phyloP scores from a whole-genome alignment of 768 basidiomycete species.

The Arthromyces matolae region DNA sequence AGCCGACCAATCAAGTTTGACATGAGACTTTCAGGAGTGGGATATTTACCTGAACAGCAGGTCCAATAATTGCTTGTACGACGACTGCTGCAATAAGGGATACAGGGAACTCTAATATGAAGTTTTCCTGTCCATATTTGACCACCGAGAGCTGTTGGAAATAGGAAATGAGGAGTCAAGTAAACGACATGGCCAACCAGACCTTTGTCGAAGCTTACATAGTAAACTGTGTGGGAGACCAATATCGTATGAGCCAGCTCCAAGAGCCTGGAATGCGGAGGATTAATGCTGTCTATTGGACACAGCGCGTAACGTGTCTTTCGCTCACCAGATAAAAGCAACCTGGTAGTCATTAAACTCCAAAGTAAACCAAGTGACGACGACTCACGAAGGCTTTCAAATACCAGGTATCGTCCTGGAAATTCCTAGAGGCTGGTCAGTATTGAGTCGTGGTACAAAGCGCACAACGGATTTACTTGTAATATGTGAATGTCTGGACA shows the following conservation, averaged over 20 bases:
- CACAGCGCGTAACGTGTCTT: too few species aligned
- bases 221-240: not conserved
- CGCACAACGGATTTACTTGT: conserved; percentile 1
- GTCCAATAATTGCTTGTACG: conserved; percentile 7
- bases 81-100: not conserved
- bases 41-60: conserved; percentile 4
- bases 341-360: conserved; percentile 1
- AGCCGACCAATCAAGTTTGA: not conserved
- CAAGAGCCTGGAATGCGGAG: not conserved
- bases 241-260: conserved; percentile 3
- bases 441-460: not conserved
- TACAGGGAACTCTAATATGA: not conserved
- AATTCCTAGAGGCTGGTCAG: not conserved
- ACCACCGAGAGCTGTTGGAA: conserved; percentile 5
- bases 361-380: not conserved
- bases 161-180: not conserved
- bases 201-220: not conserved
- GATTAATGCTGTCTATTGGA: too few species aligned
- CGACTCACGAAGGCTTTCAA: conserved; percentile 7
- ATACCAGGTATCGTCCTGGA: conserved; percentile 2
- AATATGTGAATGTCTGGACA: conserved; percentile 12
- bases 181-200: too few species aligned
- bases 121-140: conserved; percentile 5
- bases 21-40: too few species aligned
- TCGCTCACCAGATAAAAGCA: conserved; percentile 5